Evolutionary conservation across 1,284 basidiomycete genomes (phyloP).

Genomic region (Boletus calvinii): DNA sequence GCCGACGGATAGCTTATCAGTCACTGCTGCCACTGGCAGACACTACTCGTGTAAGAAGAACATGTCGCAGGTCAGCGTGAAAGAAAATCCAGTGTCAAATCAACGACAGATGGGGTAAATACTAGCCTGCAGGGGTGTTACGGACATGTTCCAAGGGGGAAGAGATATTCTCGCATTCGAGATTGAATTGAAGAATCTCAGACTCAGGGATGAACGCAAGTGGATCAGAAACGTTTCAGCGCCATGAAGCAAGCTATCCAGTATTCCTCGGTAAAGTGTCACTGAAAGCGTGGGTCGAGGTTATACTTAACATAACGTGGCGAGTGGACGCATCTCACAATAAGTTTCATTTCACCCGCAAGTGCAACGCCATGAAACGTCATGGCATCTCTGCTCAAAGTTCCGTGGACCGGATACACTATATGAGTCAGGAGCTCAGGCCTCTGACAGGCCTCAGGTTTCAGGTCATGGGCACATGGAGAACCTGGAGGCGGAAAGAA

Average conservation of each 20-base stretch:
- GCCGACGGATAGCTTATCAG: slow-evolving; percentile 7
- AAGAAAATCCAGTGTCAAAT: slow-evolving; percentile 14
- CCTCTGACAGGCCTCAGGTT: slow-evolving; percentile 1
- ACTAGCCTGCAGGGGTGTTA: slow-evolving; percentile 12
- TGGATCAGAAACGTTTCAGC: slow-evolving; percentile 32
- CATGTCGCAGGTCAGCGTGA: slow-evolving; percentile 1
- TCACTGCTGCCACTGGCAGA: not conserved
- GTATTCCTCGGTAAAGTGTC: slow-evolving; percentile 8
- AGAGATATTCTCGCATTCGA: slow-evolving; percentile 24
- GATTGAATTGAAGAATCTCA: slow-evolving; percentile 25
- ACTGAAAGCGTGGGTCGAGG: slow-evolving; percentile 15
- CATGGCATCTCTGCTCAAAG: not conserved
- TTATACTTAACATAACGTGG: not conserved
- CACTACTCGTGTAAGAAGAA: not conserved
- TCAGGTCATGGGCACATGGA: not conserved
- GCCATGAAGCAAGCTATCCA: slow-evolving; percentile 12
- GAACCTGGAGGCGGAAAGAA: not conserved
- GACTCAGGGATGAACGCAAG: slow-evolving; percentile 24
- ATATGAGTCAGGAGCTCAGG: slow-evolving; percentile 1
- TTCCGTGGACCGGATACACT: not conserved
- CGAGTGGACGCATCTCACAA: slow-evolving; percentile 8
- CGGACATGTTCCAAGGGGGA: slow-evolving; percentile 21
- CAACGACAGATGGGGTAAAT: slow-evolving; percentile 8
- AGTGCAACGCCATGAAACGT: slow-evolving; percentile 10
- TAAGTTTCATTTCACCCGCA: slow-evolving; percentile 8